Evolutionary conservation across 441 rosid species (phyloP), one percentile per base, ranked within the genome.

Genomic region (Dalechampia spathulata): DNA sequence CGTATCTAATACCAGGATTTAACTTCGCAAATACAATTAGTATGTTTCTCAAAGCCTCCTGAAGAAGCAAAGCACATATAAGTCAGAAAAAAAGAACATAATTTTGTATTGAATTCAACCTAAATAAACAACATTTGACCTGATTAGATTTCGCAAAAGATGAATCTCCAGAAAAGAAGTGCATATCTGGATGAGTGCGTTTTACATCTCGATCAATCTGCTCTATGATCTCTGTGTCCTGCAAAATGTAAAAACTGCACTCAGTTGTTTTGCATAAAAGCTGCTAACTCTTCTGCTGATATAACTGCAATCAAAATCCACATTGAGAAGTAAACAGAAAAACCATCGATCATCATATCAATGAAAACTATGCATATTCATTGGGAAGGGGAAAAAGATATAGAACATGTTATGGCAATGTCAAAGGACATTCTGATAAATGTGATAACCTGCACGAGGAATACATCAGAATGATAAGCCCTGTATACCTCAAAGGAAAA

Each of bases 1-100:
- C 96, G 72, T 92, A 92, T 83, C 95, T 79, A 76, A 92, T 87
- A 27, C 97, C 99, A 61, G 92, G 96, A 81, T 86, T 89, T 74
- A 92, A 73, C 86, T 86, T 92, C 13, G 99, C 96, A 76, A 86
- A 92, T 50, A 86, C 73, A 50, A 75, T 80, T 61, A 89, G 66
- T 72, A 92, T 86, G 72, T 68, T 89, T 84, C 58, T 86, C 80
- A 92, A 63, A 60, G 96, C 83, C 49, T 86, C 97, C 99, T 92
- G 83, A 57, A 74, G 57, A 75, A 3, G 30, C 59, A 48, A 72
- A 63, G 62, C 30, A 63, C 10, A 60, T 32, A 34, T 13, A 54
- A 58, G 52, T 72, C 60, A 63, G 72, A 56, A 43, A 52, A 62
- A 58, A 26, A n/a, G n/a, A n/a, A 19, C 22, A 63, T 44, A 54